These are phyloP conservation scores for Quercus alba DNA, from an alignment of 306 rosid species.

Conservation along the genomic window DNA sequence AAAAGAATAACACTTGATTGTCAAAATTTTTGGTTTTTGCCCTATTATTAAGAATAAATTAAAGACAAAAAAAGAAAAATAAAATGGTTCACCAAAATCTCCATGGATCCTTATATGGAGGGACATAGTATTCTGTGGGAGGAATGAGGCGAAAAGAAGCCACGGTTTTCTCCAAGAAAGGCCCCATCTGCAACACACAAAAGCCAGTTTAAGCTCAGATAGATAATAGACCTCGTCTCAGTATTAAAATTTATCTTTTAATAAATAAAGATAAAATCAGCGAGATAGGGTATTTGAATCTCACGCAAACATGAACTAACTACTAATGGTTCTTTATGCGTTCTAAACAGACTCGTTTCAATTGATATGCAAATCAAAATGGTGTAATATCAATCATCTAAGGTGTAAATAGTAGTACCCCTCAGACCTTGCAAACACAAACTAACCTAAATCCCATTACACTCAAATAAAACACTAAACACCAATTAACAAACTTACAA, in stretches of 20 bases:
- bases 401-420: background rate
- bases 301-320: background rate
- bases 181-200: conserved; percentile 75
- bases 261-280: background rate
- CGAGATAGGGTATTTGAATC: background rate
- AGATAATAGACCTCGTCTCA: background rate
- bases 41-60: too few species aligned
- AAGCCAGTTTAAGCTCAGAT: background rate
- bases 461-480: too few species aligned
- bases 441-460: too few species aligned
- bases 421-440: too few species aligned
- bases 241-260: background rate
- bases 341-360: background rate
- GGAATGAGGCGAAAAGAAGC: conserved; percentile 79
- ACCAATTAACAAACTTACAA: too few species aligned
- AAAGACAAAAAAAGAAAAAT: conserved; percentile 19
- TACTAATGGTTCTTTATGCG: background rate
- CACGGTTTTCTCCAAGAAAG: conserved; percentile 61
- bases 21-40: too few species aligned
- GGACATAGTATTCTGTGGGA: conserved; percentile 81
- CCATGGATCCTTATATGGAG: conserved; percentile 98
- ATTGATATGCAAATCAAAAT: too few species aligned
- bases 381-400: background rate
- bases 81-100: conserved; percentile 80
- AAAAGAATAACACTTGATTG: background rate